Evolutionary conservation across 805 yeast species (phyloP), one percentile per base, ranked within the genome.

Genomic region (Kodamaea kakaduensis): DNA sequence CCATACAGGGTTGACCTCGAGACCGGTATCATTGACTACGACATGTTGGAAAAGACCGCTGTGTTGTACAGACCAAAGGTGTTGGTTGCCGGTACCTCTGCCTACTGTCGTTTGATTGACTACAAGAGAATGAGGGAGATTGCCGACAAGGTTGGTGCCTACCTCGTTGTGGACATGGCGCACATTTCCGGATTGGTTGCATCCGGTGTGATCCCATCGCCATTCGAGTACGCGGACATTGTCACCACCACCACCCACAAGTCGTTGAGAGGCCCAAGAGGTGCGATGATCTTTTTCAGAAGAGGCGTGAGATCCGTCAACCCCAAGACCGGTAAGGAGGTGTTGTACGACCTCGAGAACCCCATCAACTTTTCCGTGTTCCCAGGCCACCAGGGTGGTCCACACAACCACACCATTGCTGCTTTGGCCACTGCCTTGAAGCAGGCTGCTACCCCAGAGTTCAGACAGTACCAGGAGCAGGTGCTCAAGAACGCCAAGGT

Each of bases 341-440:
- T 83, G 38, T 67, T 73, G 34, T 89, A 87, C 61, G 96, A 90
- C 53, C 76, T 90, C 56, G 97, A 90, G 66, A 78, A 79, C 58
- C 83, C 79, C 59, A 88, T 90, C 66, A 90, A 90, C 75, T 90
- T 90, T 59, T 86, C 96, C 20, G 97, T 90, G 38, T 90, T 90
- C 85, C 98, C 98, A 50, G 97, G 95, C 46, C 97, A 90, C 64
- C 98, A 90, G 73, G 98, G 98, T 72, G 98, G 98, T 58, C 98
- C 98, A 49, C 97, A 90, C 67, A 90, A 90, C 71, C 97, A 90
- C 67, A 90, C 97, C 51, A 90, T 90, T 56, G 79, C 96, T 45
- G 97, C 97, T 14, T 73, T 90, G 51, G 95, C 97, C 20, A 90
- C 88, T 39, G 97, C 97, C 24, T 75, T 90, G 54, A 86, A 86